Conservation (phyloP, 257 asterid species). For the Salvia splendens region DNA sequence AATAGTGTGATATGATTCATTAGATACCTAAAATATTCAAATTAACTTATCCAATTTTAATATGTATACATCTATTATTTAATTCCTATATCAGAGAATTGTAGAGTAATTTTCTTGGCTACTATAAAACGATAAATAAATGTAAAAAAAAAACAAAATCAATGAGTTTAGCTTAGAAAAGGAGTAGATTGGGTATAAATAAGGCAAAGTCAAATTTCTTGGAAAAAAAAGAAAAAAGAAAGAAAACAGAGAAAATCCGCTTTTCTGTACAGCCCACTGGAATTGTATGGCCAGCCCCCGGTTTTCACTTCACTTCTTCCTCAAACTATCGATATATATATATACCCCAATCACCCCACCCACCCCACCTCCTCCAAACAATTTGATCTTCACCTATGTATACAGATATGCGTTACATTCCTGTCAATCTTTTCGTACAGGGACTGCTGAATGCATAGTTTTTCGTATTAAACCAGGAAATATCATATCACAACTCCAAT, state of each 20-base stretch:
- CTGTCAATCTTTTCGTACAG: slow-evolving; percentile 32
- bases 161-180: background rate
- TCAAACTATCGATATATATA: slow-evolving; percentile 33
- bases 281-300: slow-evolving; percentile 56
- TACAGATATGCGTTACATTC: slow-evolving; percentile 20
- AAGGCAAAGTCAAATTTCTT: slow-evolving; percentile 30
- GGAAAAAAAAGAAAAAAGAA: background rate
- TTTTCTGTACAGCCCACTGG: slow-evolving; percentile 64
- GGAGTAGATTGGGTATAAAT: slow-evolving; percentile 4
- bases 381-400: slow-evolving; percentile 8
- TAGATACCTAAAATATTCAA: no score
- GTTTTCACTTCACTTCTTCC: slow-evolving; percentile 46
- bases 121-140: background rate
- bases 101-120: background rate
- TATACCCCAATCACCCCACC: slow-evolving; percentile 10
- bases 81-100: background rate
- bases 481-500: slow-evolving; percentile 21
- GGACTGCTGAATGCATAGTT: slow-evolving; percentile 17
- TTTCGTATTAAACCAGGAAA: slow-evolving; percentile 16
- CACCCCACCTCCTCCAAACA: slow-evolving; percentile 22
- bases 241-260: slow-evolving; percentile 43
- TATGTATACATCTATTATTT: no score
- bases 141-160: background rate
- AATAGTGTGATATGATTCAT: no score
- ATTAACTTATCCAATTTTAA: no score